Evolutionary conservation across 192 early-diverging fungal genomes (phyloP).

Genomic region (Paraglomus brasilianum): DNA sequence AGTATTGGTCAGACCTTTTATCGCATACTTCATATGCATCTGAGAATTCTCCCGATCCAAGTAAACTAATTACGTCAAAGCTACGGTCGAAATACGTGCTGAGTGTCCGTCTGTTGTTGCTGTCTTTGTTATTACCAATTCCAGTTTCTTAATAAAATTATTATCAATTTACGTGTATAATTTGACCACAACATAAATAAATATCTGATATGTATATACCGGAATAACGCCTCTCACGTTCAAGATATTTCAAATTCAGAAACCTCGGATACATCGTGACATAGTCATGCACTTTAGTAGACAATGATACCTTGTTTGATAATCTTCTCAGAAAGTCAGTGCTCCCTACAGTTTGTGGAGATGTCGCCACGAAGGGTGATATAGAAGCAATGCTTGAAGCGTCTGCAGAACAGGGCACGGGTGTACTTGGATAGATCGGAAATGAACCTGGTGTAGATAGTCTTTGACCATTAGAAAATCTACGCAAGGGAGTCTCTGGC

Average conservation of each 20-base stretch:
- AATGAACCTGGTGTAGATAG: not conserved
- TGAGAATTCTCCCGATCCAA: constrained; percentile 84
- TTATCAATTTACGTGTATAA: not conserved
- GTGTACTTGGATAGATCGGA: too few relatives aligned
- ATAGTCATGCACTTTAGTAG: too few relatives aligned
- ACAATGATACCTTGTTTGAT: too few relatives aligned
- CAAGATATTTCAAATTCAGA: too few relatives aligned
- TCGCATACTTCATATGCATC: constrained; percentile 76
- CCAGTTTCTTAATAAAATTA: constrained; percentile 3
- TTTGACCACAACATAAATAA: not conserved
- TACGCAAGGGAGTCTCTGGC: not conserved
- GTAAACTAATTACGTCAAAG: constrained; percentile 59
- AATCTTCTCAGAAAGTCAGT: too few relatives aligned
- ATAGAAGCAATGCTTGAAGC: too few relatives aligned
- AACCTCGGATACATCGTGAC: too few relatives aligned
- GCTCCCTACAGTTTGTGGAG: too few relatives aligned
- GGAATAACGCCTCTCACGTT: not conserved
- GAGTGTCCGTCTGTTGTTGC: constrained; percentile 29
- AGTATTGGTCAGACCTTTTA: constrained; percentile 58
- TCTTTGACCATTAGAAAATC: not conserved
- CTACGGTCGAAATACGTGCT: constrained; percentile 63
- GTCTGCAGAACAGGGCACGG: too few relatives aligned
- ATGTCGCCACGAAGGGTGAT: too few relatives aligned
- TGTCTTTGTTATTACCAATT: not conserved
- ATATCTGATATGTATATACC: not conserved